Base-by-base conservation (phyloP, 164 flowering plant species). In the Chimonanthus praecox region DNA sequence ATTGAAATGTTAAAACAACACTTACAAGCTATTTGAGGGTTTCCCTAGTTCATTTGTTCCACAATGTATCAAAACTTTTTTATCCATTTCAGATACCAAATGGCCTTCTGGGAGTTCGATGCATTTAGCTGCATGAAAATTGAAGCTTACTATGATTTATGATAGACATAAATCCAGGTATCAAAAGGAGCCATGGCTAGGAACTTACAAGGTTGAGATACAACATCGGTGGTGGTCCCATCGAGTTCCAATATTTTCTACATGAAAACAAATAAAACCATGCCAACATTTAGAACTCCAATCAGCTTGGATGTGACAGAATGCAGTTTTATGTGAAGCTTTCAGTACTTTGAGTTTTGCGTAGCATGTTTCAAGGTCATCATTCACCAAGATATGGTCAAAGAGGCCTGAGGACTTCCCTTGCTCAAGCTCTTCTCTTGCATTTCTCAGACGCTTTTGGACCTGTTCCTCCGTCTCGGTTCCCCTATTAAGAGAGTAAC, bases 381-480 rank as follows among this genome's bases (percentile, higher is more conserved):
- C 92, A 71, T 96, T 96, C 18, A 82, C 87, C 80, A 94, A 80
- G 43, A 92, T 76, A 80, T 93, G 92, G 80, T 90, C 94, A 82
- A 94, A 96, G 18, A 92, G 86, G 54, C 87, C 91, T 2, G 92
- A 78, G 3, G 91, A 85, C 69, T 77, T 82, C 70, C 97, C 97
- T 74, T 87, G 90, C 74, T 89, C 88, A 63, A 94, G 87, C 82
- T 96, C 99, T 45, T 83, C 84, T 82, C 72, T 78, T 3, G 99
- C 99, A 85, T 94, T 94, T 49, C 83, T 78, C 2, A 94, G 89
- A 48, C 99, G 88, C 78, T 95, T 95, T 68, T 82, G 88, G 75
- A 95, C 80, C 78, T 95, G 99, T 76, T 90, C 97, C 70, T 93
- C 96, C 4, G 94, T 85, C 77, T 95, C 99, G 13, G 99, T 95